Evolutionary conservation across 2,329 filamentous ascomycete genomes (phyloP).

Genomic region (Alternaria triticina): DNA sequence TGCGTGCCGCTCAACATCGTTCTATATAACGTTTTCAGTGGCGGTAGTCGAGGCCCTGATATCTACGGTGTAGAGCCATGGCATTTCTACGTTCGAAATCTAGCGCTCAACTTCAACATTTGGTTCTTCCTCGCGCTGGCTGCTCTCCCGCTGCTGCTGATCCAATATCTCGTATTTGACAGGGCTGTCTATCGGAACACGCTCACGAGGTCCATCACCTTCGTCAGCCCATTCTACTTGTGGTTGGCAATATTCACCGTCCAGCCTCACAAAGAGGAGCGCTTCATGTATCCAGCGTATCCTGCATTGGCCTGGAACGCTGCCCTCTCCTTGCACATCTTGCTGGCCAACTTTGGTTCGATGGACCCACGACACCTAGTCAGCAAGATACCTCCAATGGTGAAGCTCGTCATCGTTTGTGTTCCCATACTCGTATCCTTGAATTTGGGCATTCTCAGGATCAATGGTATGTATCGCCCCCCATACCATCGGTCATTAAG

Average conservation of each 20-base stretch:
- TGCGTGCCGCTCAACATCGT: conserved; percentile 92
- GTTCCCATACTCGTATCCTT: conserved; percentile 68
- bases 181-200: conserved; percentile 70
- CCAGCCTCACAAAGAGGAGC: conserved; percentile 96
- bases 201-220: conserved; percentile 76
- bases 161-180: conserved; percentile 71
- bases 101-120: conserved; percentile 92
- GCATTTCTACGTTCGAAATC: conserved; percentile 94
- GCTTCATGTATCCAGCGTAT: conserved; percentile 98
- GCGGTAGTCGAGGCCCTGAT: conserved; percentile 77
- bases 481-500: neutral
- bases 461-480: conserved; percentile 56
- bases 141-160: conserved; percentile 74
- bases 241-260: conserved; percentile 91
- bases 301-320: conserved; percentile 90
- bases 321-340: conserved; percentile 80
- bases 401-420: conserved; percentile 72
- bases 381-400: conserved; percentile 72
- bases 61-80: conserved; percentile 96
- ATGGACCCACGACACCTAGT: conserved; percentile 69
- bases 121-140: conserved; percentile 85
- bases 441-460: conserved; percentile 72
- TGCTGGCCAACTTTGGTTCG: conserved; percentile 76
- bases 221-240: conserved; percentile 87
- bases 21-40: conserved; percentile 91